Percentiles rank a stretch among this genome's conserved stretches.
phyloP scores from a whole-genome alignment of 768 basidiomycete species.

The Pleurotus eryngii region DNA sequence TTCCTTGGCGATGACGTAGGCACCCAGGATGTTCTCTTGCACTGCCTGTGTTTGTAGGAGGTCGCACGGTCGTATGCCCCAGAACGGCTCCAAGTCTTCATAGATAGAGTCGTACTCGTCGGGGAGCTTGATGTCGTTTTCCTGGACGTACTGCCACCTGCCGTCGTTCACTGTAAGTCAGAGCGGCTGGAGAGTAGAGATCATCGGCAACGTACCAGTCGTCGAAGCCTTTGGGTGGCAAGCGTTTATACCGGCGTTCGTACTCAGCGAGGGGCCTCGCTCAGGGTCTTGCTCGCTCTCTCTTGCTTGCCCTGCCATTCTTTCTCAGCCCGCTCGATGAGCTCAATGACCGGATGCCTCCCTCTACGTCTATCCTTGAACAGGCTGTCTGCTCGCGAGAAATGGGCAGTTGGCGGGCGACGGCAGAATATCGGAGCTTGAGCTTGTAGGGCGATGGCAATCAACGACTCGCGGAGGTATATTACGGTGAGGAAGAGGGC shows the following conservation, averaged over 20 bases:
- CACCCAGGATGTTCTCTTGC: conserved; percentile 34
- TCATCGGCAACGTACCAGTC: conserved; percentile 59
- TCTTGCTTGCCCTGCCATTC: conserved; percentile 59
- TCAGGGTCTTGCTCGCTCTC: conserved; percentile 72
- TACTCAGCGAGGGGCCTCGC: conserved; percentile 78
- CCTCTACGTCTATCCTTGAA: conserved; percentile 37
- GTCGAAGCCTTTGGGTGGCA: conserved; percentile 84
- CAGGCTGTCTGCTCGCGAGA: conserved; percentile 35
- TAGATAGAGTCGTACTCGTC: conserved; percentile 82
- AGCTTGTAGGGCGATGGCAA: background rate
- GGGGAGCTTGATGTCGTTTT: conserved; percentile 66
- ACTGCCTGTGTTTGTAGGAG: conserved; percentile 31
- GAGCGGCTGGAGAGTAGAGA: conserved; percentile 20
- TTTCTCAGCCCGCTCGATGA: conserved; percentile 69
- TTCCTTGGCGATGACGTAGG: conserved; percentile 39
- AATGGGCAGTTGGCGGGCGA: conserved; percentile 23
- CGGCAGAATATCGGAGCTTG: background rate
- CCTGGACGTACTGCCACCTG: conserved; percentile 50
- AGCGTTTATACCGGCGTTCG: conserved; percentile 63
- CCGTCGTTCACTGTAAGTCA: background rate
- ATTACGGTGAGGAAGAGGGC: background rate
- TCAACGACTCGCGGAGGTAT: background rate
- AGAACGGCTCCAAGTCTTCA: conserved; percentile 78
- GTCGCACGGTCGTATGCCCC: conserved; percentile 49
- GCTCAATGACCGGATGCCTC: conserved; percentile 73